Conservation (phyloP, 257 asterid species). For the Penstemon davidsonii region DNA sequence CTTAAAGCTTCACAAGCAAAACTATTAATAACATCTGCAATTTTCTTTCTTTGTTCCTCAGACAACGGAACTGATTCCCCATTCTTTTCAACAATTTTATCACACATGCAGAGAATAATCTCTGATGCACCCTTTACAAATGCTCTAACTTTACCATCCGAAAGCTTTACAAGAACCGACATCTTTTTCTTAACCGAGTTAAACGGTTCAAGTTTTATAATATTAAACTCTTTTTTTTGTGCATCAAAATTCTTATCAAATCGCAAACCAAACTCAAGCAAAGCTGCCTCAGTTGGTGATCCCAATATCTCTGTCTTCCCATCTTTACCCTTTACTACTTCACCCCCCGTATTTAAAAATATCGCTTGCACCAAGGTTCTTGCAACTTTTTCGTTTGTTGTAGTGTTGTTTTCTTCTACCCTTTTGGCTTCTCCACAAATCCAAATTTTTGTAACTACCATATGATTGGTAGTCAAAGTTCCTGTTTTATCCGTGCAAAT, state of each 20-base stretch:
- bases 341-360: slow-evolving; percentile 68
- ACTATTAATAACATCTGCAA: slow-evolving; percentile 42
- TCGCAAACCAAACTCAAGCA: slow-evolving; percentile 59
- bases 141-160: slow-evolving; percentile 45
- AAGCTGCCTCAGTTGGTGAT: slow-evolving; percentile 81
- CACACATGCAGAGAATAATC: slow-evolving; percentile 57
- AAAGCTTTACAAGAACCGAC: slow-evolving; percentile 61
- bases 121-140: slow-evolving; percentile 78
- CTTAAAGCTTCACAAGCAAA: slow-evolving; percentile 70
- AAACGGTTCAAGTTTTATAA: slow-evolving; percentile 65
- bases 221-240: slow-evolving; percentile 31
- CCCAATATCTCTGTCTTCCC: slow-evolving; percentile 62
- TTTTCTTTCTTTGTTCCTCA: slow-evolving; percentile 45
- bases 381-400: slow-evolving; percentile 38
- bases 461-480: slow-evolving; percentile 76
- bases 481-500: slow-evolving; percentile 88
- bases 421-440: slow-evolving; percentile 57
- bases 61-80: slow-evolving; percentile 51
- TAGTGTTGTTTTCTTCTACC: slow-evolving; percentile 35
- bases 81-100: slow-evolving; percentile 45
- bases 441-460: slow-evolving; percentile 68
- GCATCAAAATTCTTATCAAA: slow-evolving; percentile 41
- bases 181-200: slow-evolving; percentile 75
- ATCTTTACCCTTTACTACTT: slow-evolving; percentile 53
- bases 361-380: slow-evolving; percentile 46